A percentile compares a stretch with the other conserved stretches of the same genome.
Conservation (phyloP, 1,284 basidiomycete genomes). For the Cutaneotrichosporon sp. region DNA sequence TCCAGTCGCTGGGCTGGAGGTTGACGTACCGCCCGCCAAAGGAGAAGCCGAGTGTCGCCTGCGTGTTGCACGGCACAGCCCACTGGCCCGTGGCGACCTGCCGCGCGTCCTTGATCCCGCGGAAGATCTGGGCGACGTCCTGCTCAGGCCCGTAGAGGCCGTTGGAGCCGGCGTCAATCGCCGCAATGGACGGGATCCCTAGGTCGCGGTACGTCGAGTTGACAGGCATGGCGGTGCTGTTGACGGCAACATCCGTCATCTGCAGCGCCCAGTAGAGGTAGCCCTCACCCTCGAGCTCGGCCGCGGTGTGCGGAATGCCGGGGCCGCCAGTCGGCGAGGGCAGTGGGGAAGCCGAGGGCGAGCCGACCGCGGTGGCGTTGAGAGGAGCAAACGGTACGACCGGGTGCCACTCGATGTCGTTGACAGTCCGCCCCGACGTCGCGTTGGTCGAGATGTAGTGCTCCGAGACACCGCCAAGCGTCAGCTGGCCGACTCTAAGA, state of each 20-base stretch:
- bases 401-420: constrained; percentile 45
- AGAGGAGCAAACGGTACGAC: constrained; percentile 41
- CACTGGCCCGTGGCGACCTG: constrained; percentile 72
- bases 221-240: constrained; percentile 61
- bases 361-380: background rate
- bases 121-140: constrained; percentile 72
- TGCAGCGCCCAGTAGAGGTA: constrained; percentile 81
- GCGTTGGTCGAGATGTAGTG: constrained; percentile 32
- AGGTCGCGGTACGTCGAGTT: constrained; percentile 67
- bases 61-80: constrained; percentile 76
- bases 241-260: constrained; percentile 65
- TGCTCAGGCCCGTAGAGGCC: constrained; percentile 79
- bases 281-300: constrained; percentile 36
- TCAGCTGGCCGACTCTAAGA: constrained; percentile 32
- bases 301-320: background rate
- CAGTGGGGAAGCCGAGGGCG: background rate
- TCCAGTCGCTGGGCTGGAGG: constrained; percentile 76
- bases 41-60: constrained; percentile 66
- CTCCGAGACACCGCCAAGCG: constrained; percentile 44
- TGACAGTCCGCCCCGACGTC: constrained; percentile 27
- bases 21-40: constrained; percentile 67
- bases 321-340: background rate
- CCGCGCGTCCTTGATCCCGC: constrained; percentile 65
- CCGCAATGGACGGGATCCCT: constrained; percentile 64
- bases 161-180: constrained; percentile 75